These are phyloP conservation scores for Aurifilum marmelostoma DNA, from an alignment of 2,329 filamentous ascomycete species.

Conservation along the genomic window DNA sequence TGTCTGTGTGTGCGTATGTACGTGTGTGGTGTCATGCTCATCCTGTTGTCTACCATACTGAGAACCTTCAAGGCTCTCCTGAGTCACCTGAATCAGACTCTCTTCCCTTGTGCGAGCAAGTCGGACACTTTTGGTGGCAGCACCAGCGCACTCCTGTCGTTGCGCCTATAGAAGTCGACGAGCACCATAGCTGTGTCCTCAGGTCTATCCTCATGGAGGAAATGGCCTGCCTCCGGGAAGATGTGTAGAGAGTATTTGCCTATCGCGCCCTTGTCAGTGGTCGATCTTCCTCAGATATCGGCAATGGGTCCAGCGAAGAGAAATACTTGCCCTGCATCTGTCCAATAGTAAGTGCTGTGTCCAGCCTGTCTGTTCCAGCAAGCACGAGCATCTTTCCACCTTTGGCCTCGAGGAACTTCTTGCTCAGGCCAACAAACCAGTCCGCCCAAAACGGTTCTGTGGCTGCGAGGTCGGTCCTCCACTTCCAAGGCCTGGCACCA, in stretches of 20 bases:
- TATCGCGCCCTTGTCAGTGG: conserved; percentile 35
- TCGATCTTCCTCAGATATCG: neutral
- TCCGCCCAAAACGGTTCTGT: conserved; percentile 93
- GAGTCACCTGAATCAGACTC: conserved; percentile 46
- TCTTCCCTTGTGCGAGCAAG: conserved; percentile 65
- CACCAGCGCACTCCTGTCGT: conserved; percentile 82
- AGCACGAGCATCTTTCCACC: conserved; percentile 85
- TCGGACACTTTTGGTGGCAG: conserved; percentile 91
- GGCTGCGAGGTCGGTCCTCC: conserved; percentile 80
- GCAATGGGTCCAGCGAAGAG: neutral
- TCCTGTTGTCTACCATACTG: neutral
- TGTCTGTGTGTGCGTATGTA: neutral
- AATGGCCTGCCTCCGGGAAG: conserved; percentile 93
- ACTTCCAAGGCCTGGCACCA: conserved; percentile 65
- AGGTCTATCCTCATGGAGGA: conserved; percentile 93
- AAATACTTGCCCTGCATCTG: conserved; percentile 83
- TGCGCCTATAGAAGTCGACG: conserved; percentile 89
- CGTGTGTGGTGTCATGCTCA: neutral
- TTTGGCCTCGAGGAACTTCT: conserved; percentile 80
- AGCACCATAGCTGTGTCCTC: conserved; percentile 84
- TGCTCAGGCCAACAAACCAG: conserved; percentile 88
- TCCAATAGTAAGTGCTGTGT: conserved; percentile 91
- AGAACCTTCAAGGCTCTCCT: neutral
- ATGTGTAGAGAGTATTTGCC: conserved; percentile 96
- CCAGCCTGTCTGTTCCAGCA: conserved; percentile 85